A percentile compares a stretch with the other conserved stretches of the same genome.
These are phyloP conservation scores for Talaromyces wortmannii DNA, from an alignment of 495 filamentous ascomycete species.

Conservation along the genomic window DNA sequence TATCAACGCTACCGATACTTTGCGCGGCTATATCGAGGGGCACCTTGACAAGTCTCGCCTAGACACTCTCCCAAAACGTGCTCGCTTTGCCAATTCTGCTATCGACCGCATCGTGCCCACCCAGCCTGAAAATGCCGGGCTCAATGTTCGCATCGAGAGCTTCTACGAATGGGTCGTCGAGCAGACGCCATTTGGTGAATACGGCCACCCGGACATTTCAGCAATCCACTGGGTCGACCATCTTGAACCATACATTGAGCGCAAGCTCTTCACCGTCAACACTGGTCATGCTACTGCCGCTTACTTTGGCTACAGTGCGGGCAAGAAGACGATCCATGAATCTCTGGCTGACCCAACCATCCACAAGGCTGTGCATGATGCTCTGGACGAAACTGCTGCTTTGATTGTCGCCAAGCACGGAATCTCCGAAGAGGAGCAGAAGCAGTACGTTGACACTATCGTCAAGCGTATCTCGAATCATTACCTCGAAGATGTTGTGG, in stretches of 20 bases:
- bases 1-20: conserved; percentile 82
- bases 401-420: conserved; percentile 84
- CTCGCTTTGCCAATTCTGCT: conserved; percentile 89
- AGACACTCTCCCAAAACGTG: conserved; percentile 53
- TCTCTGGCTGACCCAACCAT: conserved; percentile 65
- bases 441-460: conserved; percentile 87
- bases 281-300: conserved; percentile 95
- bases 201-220: conserved; percentile 63
- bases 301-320: conserved; percentile 81
- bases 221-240: conserved; percentile 90
- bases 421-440: conserved; percentile 70
- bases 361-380: conserved; percentile 63
- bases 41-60: conserved; percentile 56
- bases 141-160: conserved; percentile 92
- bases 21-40: conserved; percentile 74
- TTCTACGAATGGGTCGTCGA: conserved; percentile 99
- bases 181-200: conserved; percentile 63
- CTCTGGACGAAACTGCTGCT: conserved; percentile 71
- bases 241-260: conserved; percentile 92
- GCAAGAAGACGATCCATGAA: conserved; percentile 83
- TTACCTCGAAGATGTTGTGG: conserved; percentile 85
- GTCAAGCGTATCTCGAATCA: conserved; percentile 89
- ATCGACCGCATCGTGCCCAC: conserved; percentile 96
- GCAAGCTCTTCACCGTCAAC: conserved; percentile 99
- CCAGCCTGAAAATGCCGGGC: conserved; percentile 67